These are phyloP conservation scores for Cavenderia fasciculata DNA, from an alignment of 78 protist genomes.

Conservation along the genomic window DNA sequence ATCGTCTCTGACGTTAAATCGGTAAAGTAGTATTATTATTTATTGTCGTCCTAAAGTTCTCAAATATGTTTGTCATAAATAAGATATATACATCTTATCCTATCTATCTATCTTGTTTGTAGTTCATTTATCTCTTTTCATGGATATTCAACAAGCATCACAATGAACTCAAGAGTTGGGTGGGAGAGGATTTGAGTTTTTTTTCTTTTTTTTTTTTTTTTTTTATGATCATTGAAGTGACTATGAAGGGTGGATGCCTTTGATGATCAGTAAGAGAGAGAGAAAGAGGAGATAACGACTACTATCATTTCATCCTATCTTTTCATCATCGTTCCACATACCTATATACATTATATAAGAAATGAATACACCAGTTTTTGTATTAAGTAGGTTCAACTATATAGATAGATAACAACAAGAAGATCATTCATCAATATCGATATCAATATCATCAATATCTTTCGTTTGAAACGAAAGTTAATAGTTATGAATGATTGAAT, in stretches of 20 bases:
- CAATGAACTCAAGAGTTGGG: neutral
- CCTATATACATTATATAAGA: slow-evolving; percentile 10
- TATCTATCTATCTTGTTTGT: too few species aligned
- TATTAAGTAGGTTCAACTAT: slow-evolving; percentile 32
- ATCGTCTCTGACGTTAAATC: too few species aligned
- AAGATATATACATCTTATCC: too few species aligned
- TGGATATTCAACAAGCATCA: neutral
- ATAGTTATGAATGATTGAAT: too few species aligned
- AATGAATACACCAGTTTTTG: slow-evolving; percentile 70
- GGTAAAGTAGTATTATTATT: too few species aligned
- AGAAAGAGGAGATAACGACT: neutral
- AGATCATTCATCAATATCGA: too few species aligned
- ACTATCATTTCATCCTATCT: neutral
- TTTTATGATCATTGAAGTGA: neutral
- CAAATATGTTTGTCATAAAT: too few species aligned
- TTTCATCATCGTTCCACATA: neutral
- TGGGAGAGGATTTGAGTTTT: neutral
- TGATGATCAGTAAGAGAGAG: neutral
- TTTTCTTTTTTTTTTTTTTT: neutral
- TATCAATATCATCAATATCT: too few species aligned
- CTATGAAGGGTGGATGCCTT: neutral
- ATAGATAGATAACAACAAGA: too few species aligned
- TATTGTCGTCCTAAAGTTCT: too few species aligned
- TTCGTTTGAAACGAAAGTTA: too few species aligned
- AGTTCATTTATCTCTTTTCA: too few species aligned